Evolutionary conservation across 495 filamentous ascomycete species (phyloP), one percentile per base, ranked within the genome.

Genomic region (Neurospora sp.): DNA sequence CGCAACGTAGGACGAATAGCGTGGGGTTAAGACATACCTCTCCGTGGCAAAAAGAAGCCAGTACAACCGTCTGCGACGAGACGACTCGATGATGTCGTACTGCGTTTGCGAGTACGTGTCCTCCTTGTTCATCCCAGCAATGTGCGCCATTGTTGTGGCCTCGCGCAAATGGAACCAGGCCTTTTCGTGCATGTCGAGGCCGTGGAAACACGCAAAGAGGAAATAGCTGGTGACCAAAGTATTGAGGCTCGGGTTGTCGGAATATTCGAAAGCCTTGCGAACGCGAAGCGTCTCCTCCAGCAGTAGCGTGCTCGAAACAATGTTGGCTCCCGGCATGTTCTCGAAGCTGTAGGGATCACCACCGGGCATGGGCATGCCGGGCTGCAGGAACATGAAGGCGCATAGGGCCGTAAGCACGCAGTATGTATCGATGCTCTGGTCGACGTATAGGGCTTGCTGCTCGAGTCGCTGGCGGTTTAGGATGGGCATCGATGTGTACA

Each of bases 401-500:
- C 92, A 96, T 3, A 97, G 81, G 8, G 93, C 89, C 3, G 89
- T 89, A 44, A 97, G 79, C 44, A 96, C 87, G 68, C 92, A 93
- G 81, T 97, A 97, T 14, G 90, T 87, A 73, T 92, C 91, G 27
- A 88, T 80, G n/a, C 88, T 89, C 53, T 83, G 88, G 78, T 88
- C 90, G 81, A 88, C 88, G 79, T 85, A 87, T 81, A 88, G 80
- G 74, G 83, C 85, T 79, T 91, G 87, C 75, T 89, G 84, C 71
- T 90, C 89, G 9, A 96, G 80, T 69, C 87, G 85, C 42, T 90
- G 87, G 39, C 88, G 88, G 47, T 93, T 87, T 37, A 97, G 84
- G 45, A 97, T 90, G 0, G 94, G 94, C 85, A 94, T 92, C 22
- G 90, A 92, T 7, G 92, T 88, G 75, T 97, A 96, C 79, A 97